Conservation (phyloP, 805 yeast species). For the Ogataea ganodermae region DNA sequence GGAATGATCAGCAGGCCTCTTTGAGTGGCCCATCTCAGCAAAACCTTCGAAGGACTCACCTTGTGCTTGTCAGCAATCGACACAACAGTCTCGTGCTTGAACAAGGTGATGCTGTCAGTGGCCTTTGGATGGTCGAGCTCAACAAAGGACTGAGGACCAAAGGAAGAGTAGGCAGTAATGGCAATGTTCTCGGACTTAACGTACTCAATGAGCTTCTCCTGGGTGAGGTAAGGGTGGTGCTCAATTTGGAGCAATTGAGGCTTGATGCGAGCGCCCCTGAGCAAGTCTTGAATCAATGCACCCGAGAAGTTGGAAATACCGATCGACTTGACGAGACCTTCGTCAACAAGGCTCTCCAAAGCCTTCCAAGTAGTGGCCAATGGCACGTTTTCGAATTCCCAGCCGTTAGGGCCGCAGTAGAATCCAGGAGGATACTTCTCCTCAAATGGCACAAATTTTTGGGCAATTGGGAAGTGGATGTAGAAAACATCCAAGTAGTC, state of each 20-base stretch:
- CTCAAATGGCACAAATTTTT: constrained; percentile 76
- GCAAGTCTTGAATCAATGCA: constrained; percentile 64
- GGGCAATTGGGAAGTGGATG: constrained; percentile 90
- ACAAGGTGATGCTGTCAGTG: constrained; percentile 51
- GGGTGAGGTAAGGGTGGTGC: constrained; percentile 90
- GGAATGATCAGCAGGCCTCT: constrained; percentile 78
- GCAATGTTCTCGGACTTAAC: constrained; percentile 60
- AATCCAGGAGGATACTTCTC: constrained; percentile 79
- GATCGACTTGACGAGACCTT: constrained; percentile 62
- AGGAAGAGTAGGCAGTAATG: constrained; percentile 79
- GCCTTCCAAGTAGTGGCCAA: constrained; percentile 76
- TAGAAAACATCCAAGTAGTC: constrained; percentile 83
- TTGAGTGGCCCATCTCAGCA: constrained; percentile 85
- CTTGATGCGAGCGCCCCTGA: constrained; percentile 65
- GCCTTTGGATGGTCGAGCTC: constrained; percentile 63
- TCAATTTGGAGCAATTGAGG: constrained; percentile 87
- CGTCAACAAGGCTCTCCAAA: constrained; percentile 63
- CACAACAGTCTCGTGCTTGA: constrained; percentile 55
- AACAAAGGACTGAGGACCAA: constrained; percentile 80
- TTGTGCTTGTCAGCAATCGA: constrained; percentile 57
- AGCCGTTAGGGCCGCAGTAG: constrained; percentile 57
- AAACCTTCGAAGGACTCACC: constrained; percentile 65
- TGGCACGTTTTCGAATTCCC: constrained; percentile 65
- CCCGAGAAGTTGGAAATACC: constrained; percentile 85
- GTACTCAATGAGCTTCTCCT: constrained; percentile 60